Evolutionary conservation across 139 green algal species (phyloP).

Genomic region (Volvox reticuliferus): DNA sequence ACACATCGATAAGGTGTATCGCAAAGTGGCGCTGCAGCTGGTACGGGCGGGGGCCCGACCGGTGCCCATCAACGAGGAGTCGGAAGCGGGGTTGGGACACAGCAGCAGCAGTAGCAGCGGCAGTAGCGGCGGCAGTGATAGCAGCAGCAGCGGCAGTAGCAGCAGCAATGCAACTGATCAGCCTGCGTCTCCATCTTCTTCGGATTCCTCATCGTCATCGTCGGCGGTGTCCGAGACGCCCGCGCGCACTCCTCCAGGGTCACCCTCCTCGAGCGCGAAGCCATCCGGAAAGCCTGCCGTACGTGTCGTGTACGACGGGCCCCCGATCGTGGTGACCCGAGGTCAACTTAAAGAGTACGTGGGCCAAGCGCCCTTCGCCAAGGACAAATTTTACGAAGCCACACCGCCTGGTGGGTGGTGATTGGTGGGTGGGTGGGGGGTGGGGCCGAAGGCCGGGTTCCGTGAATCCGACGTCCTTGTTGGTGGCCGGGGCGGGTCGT

Average conservation of each 20-base stretch:
- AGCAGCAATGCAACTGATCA: not conserved
- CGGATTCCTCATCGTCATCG: not conserved
- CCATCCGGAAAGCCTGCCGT: not conserved
- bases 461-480: too few species aligned
- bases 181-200: not conserved
- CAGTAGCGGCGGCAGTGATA: not conserved
- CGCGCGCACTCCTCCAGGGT: too few species aligned
- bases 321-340: conserved; percentile 74
- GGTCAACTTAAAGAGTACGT: conserved; percentile 89
- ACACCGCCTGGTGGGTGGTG: conserved; percentile 43
- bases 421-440: not conserved
- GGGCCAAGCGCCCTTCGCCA: conserved; percentile 91
- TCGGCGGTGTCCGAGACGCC: not conserved
- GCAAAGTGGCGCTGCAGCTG: conserved; percentile 80
- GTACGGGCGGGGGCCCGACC: conserved; percentile 19
- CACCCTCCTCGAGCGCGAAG: too few species aligned
- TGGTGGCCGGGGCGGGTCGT: not conserved
- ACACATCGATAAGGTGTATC: conserved; percentile 95
- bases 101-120: not conserved
- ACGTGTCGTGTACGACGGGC: conserved; percentile 62
- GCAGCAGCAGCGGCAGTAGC: not conserved
- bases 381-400: conserved; percentile 78
- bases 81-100: not conserved
- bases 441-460: not conserved
- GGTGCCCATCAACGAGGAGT: not conserved